Conservation (phyloP, 768 basidiomycete species). For the Sporobolomyces roseus region DNA sequence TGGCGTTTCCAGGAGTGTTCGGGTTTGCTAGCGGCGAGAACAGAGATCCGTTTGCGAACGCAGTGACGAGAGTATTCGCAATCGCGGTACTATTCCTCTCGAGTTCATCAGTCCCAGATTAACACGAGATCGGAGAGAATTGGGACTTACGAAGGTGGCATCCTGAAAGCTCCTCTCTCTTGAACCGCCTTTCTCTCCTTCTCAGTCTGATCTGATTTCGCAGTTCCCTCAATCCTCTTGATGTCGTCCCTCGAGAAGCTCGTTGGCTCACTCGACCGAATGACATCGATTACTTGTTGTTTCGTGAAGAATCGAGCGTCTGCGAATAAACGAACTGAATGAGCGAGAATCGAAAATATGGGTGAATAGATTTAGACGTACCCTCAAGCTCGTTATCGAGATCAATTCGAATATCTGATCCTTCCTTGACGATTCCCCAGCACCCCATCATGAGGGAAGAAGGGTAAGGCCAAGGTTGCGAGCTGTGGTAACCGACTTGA, state of each 20-base stretch:
- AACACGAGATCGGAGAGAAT: neutral
- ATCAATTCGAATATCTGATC: constrained; percentile 71
- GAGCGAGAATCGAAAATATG: neutral
- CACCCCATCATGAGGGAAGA: constrained; percentile 81
- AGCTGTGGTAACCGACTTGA: constrained; percentile 72
- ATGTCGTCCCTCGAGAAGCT: constrained; percentile 43
- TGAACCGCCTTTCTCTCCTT: constrained; percentile 12
- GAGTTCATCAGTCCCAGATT: neutral
- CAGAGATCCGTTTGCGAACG: constrained; percentile 39
- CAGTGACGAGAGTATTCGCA: constrained; percentile 43
- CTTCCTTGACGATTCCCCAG: constrained; percentile 70
- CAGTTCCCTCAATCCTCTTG: constrained; percentile 36
- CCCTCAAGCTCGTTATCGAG: constrained; percentile 95
- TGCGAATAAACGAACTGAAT: constrained; percentile 46
- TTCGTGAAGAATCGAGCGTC: constrained; percentile 88
- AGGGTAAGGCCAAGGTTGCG: constrained; percentile 69
- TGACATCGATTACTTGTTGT: constrained; percentile 62
- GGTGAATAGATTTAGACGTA: constrained; percentile 47
- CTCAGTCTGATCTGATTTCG: constrained; percentile 15
- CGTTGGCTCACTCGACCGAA: constrained; percentile 47
- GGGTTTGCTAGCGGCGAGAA: constrained; percentile 16
- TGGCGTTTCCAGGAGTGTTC: constrained; percentile 7
- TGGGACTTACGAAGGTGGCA: constrained; percentile 41
- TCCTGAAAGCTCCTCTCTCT: constrained; percentile 25
- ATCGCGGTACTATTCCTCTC: constrained; percentile 41